phyloP scores from a whole-genome alignment of 352 stramenopile species.

The Phytophthora rubi region DNA sequence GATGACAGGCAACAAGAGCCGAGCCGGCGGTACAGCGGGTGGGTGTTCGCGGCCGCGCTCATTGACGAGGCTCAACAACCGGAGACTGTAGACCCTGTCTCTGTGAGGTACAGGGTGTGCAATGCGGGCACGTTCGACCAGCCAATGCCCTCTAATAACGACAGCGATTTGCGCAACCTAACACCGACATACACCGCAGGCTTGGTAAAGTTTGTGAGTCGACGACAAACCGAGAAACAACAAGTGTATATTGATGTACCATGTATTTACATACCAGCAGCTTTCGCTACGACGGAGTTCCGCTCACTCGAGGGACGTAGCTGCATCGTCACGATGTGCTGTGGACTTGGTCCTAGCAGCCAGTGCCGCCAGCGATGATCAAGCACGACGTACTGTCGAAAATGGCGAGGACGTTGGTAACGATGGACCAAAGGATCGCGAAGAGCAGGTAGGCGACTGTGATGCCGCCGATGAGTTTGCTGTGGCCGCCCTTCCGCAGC shows the following conservation, averaged over 20 bases:
- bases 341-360: neutral
- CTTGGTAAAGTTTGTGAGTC: neutral
- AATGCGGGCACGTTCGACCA: neutral
- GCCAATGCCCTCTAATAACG: neutral
- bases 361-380: neutral
- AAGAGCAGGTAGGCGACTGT: conserved; percentile 38
- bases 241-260: neutral
- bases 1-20: conserved; percentile 34
- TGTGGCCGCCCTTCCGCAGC: conserved; percentile 35
- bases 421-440: conserved; percentile 42
- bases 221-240: neutral
- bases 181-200: neutral
- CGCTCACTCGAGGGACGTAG: neutral
- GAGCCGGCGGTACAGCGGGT: conserved; percentile 14
- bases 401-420: conserved; percentile 48
- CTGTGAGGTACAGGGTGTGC: neutral
- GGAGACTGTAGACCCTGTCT: conserved; percentile 7
- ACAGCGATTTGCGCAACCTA: neutral
- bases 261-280: conserved; percentile 5
- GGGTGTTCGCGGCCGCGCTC: neutral
- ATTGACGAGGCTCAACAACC: conserved; percentile 8
- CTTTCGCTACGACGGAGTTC: conserved; percentile 10
- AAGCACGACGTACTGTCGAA: conserved; percentile 9
- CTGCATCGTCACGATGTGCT: conserved; percentile 13
- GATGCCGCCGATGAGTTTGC: conserved; percentile 35